Evolutionary conservation across 164 flowering plant genomes (phyloP).

Genomic region (Chloranthus sessilifolius): DNA sequence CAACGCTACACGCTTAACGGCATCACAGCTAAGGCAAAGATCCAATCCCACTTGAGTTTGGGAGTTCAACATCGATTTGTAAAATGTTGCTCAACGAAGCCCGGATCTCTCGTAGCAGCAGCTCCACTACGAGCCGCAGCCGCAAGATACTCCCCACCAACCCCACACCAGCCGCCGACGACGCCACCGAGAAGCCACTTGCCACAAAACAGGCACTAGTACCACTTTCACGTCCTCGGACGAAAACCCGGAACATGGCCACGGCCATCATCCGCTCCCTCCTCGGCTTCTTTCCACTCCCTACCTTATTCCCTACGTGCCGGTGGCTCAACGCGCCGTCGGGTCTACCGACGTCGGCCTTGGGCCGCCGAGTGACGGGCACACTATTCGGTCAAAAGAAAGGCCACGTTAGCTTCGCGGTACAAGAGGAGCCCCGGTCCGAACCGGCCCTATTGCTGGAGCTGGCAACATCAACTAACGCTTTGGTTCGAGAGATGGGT

Average conservation of each 20-base stretch:
- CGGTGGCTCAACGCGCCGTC: slow-evolving; percentile 36
- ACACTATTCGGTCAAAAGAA: slow-evolving; percentile 78
- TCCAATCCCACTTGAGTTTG: too few relatives aligned
- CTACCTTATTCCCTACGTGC: slow-evolving; percentile 27
- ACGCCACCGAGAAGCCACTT: slow-evolving; percentile 20
- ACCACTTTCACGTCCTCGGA: background rate
- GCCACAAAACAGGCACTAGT: slow-evolving; percentile 4
- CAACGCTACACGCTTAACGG: too few relatives aligned
- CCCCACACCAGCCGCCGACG: slow-evolving; percentile 19
- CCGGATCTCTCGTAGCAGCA: too few relatives aligned
- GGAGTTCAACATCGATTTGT: too few relatives aligned
- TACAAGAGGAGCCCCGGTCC: slow-evolving; percentile 62
- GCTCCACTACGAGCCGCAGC: slow-evolving; percentile 18
- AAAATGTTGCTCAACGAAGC: too few relatives aligned
- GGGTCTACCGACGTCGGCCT: slow-evolving; percentile 32
- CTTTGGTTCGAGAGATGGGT: slow-evolving; percentile 78
- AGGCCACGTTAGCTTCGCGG: slow-evolving; percentile 79
- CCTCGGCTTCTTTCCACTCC: slow-evolving; percentile 17
- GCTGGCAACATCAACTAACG: slow-evolving; percentile 62
- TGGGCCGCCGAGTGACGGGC: slow-evolving; percentile 75
- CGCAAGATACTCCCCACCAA: slow-evolving; percentile 37
- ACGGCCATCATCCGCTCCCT: slow-evolving; percentile 11
- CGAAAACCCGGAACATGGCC: slow-evolving; percentile 2
- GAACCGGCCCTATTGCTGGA: slow-evolving; percentile 65
- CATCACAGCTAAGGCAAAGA: too few relatives aligned